Conservation (phyloP, 345 rosid species). For the Arabidopsis arenosa region DNA sequence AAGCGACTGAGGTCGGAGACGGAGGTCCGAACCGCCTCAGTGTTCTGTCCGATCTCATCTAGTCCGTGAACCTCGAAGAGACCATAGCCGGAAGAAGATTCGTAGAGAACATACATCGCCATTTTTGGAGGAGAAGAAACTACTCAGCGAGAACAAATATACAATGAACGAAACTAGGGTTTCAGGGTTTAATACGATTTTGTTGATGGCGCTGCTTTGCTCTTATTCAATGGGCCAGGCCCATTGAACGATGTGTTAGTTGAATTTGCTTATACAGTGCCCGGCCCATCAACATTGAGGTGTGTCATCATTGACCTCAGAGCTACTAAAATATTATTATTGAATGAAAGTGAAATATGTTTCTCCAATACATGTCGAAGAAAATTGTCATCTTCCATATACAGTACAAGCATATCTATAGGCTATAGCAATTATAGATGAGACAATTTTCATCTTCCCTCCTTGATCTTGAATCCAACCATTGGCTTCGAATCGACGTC, state of each 20-base stretch:
- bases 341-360: background rate
- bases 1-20: slow-evolving; percentile 75
- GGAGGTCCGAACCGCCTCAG: slow-evolving; percentile 81
- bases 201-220: slow-evolving; percentile 10
- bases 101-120: slow-evolving; percentile 66
- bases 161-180: slow-evolving; percentile 12
- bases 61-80: slow-evolving; percentile 69
- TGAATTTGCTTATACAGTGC: background rate
- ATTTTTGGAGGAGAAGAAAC: slow-evolving; percentile 42
- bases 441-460: slow-evolving; percentile 30
- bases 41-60: slow-evolving; percentile 85
- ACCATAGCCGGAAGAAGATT: slow-evolving; percentile 76
- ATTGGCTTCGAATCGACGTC: slow-evolving; percentile 14
- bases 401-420: background rate
- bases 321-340: background rate
- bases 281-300: background rate
- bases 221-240: background rate
- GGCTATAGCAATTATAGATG: background rate
- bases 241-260: slow-evolving; percentile 46
- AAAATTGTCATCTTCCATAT: background rate
- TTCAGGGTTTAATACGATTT: slow-evolving; percentile 24
- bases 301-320: too few relatives aligned
- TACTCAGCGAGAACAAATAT: background rate
- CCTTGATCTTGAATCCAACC: slow-evolving; percentile 37
- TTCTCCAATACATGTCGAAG: background rate